Evolutionary conservation across 257 asterid genomes (phyloP).

Genomic region (Nicotiana tomentosiformis): DNA sequence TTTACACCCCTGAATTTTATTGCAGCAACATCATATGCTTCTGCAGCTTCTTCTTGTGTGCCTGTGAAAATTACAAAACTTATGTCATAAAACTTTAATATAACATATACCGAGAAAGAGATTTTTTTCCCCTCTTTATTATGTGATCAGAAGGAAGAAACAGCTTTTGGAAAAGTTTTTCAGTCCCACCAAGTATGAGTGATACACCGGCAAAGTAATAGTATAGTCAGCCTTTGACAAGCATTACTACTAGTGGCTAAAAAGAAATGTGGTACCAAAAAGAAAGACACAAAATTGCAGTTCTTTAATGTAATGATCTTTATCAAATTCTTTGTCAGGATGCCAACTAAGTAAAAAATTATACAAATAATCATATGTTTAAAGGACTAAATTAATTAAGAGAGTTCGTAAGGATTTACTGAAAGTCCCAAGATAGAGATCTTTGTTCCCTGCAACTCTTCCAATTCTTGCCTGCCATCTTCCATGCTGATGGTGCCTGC

Average conservation of each 20-base stretch:
- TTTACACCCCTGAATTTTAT: conserved; percentile 44
- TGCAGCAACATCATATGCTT: conserved; percentile 52
- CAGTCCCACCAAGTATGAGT: conserved; percentile 15
- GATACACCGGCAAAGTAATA: conserved; percentile 10
- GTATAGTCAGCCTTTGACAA: conserved; percentile 24
- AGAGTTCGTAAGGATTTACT: conserved; percentile 15
- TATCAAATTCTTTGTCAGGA: too few species aligned
- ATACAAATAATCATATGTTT: background rate
- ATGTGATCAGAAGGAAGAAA: conserved; percentile 6
- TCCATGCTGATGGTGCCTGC: conserved; percentile 55
- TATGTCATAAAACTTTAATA: background rate
- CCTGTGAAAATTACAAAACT: conserved; percentile 14
- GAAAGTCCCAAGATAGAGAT: conserved; percentile 50
- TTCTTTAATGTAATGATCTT: background rate
- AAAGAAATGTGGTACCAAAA: conserved; percentile 12
- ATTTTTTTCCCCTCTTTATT: conserved; percentile 1
- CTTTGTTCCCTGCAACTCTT: conserved; percentile 51
- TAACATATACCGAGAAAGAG: background rate
- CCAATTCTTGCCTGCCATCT: conserved; percentile 55
- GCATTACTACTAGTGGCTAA: conserved; percentile 15
- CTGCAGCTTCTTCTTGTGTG: conserved; percentile 55
- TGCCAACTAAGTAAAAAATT: too few species aligned
- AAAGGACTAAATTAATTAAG: background rate
- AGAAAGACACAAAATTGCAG: background rate
- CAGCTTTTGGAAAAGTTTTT: conserved; percentile 23